A percentile compares a stretch with the other conserved stretches of the same genome.
These are phyloP conservation scores for Talaromyces piceae DNA, from an alignment of 2,329 filamentous ascomycete species.

Conservation along the genomic window DNA sequence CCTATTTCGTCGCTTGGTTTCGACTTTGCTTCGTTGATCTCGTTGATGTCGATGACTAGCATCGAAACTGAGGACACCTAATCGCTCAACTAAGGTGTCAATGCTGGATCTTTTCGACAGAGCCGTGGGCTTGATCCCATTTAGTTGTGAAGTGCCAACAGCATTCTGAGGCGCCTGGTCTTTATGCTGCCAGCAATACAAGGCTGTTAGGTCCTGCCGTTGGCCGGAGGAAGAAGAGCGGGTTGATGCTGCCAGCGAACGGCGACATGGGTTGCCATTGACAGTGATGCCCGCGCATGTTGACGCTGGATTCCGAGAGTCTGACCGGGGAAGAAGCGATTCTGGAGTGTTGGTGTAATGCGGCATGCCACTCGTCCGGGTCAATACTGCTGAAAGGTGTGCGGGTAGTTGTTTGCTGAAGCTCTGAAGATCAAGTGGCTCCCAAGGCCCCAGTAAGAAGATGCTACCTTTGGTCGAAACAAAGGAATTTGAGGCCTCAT, in stretches of 20 bases:
- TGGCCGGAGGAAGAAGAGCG: conserved; percentile 16
- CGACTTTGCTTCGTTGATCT: conserved; percentile 10
- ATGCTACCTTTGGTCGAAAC: neutral
- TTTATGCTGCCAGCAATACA: conserved; percentile 93
- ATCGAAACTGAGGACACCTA: conserved; percentile 66
- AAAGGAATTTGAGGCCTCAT: neutral
- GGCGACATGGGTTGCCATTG: conserved; percentile 74
- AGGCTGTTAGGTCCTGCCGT: conserved; percentile 25
- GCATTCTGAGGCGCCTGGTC: conserved; percentile 59
- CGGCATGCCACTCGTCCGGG: conserved; percentile 45
- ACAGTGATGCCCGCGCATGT: conserved; percentile 86
- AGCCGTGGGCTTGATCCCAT: conserved; percentile 40
- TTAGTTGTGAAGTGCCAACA: neutral
- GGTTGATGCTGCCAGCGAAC: conserved; percentile 52
- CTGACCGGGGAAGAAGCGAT: conserved; percentile 65
- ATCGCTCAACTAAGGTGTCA: conserved; percentile 73
- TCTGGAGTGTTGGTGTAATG: conserved; percentile 71
- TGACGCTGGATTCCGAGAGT: conserved; percentile 74
- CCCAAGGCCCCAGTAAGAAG: neutral
- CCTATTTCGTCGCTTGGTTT: conserved; percentile 10
- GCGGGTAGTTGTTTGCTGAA: neutral
- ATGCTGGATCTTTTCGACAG: conserved; percentile 66
- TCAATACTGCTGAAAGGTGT: neutral
- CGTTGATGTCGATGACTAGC: conserved; percentile 12
- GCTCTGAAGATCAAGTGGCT: neutral